Base-by-base conservation (phyloP, 2,329 filamentous ascomycete genomes). In the Delphinella strobiligena region DNA sequence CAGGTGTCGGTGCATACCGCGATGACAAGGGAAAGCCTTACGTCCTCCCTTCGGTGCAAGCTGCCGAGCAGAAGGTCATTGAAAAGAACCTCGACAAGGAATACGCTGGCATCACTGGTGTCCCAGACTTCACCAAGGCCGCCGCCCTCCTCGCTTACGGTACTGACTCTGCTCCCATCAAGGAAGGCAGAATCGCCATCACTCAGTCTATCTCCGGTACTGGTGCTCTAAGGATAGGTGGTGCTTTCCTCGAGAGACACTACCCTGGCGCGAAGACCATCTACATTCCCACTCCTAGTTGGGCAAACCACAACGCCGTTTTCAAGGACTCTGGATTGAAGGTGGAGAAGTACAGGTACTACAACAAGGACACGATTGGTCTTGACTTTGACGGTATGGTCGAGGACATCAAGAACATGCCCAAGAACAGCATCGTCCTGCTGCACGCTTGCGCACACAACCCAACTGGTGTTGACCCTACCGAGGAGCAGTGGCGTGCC, bases 131-230 rank as follows among this genome's bases (percentile, higher is more conserved):
- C 74, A 93, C 88, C 64, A 84, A 83, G 61, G 84, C 88, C 49
- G 89, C 91, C 44, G 88, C 87, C 49, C 70, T 83, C 59, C 80
- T 98, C 44, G 91, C 91, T 55, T 96, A 95, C 64, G 89, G 89
- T 50, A 62, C 75, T 54, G 78, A 84, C 66, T 91, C 82, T 46
- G 65, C 80, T 33, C 80, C 79, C 51, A 74, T 96, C 56, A 74
- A 72, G 53, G 74, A 80, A 47, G 72, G 72, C 61, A 82, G 87
- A 55, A 70, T 95, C 47, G 87, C 80, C 67, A 87, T 94, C 65
- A 95, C 89, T 47, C 91, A 98, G 73, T 85, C 88, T 67, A 95
- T 98, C 70, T 98, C 91, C 45, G 91, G 91, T 52, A 98, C 91
- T 43, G 91, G 91, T 59, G 91, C 91, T 47, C 78, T 98, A 57